A percentile compares a stretch with the other conserved stretches of the same genome.
Evolutionary conservation across 2,329 filamentous ascomycete species (phyloP).

Genomic region (Trichoderma atroviride): DNA sequence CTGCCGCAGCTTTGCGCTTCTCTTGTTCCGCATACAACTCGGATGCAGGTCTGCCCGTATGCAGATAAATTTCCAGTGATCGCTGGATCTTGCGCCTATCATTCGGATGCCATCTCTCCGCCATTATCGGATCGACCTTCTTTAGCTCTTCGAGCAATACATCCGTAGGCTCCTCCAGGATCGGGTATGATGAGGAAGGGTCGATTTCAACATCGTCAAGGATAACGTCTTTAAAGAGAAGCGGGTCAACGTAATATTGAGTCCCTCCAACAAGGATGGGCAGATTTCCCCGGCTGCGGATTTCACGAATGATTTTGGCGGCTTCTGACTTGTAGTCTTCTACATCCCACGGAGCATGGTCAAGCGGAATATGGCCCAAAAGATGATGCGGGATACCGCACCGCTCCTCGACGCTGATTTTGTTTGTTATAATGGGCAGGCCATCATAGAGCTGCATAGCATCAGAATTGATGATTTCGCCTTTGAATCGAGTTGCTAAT

Average conservation of each 20-base stretch:
- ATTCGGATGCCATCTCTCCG: conserved; percentile 89
- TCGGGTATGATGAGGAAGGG: conserved; percentile 57
- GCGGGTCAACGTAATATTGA: conserved; percentile 89
- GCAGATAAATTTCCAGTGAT: conserved; percentile 86
- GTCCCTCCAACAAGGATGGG: conserved; percentile 94
- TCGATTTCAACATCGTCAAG: conserved; percentile 45
- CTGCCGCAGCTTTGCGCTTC: conserved; percentile 40
- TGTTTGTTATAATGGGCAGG: conserved; percentile 93
- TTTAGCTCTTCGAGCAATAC: conserved; percentile 71
- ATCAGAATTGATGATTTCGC: conserved; percentile 95
- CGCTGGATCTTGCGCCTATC: conserved; percentile 87
- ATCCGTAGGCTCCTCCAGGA: conserved; percentile 72
- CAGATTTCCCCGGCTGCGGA: conserved; percentile 74
- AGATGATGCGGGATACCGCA: conserved; percentile 85
- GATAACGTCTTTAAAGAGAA: conserved; percentile 74
- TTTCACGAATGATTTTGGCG: conserved; percentile 70
- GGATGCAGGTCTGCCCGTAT: conserved; percentile 78
- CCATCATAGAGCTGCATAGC: conserved; percentile 97
- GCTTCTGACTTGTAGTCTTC: conserved; percentile 75
- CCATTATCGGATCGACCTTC: conserved; percentile 87
- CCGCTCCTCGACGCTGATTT: conserved; percentile 75
- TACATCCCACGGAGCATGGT: conserved; percentile 82
- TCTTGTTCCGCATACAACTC: conserved; percentile 83
- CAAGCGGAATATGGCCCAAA: conserved; percentile 73
- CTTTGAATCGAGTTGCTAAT: conserved; percentile 78